phyloP scores from a whole-genome alignment of 345 rosid genomes.

The Physaria fendleri region DNA sequence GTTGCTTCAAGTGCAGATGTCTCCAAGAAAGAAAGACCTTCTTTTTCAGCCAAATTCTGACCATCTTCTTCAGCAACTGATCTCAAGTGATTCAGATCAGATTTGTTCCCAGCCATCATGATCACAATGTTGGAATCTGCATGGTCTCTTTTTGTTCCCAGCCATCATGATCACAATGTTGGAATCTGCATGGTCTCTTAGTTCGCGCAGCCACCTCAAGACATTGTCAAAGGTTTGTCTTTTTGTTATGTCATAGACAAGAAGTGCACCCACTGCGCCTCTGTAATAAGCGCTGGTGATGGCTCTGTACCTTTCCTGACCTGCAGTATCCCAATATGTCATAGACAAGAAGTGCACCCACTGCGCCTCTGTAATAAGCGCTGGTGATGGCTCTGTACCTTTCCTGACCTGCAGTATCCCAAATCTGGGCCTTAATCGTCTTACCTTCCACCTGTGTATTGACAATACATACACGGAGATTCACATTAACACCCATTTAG shows the following conservation, averaged over 20 bases:
- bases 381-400: conserved; percentile 67
- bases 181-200: conserved; percentile 71
- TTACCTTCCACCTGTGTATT: conserved; percentile 63
- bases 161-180: conserved; percentile 81
- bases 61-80: conserved; percentile 59
- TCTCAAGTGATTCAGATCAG: conserved; percentile 63
- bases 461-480: neutral
- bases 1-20: conserved; percentile 70
- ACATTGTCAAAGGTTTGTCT: conserved; percentile 68
- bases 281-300: conserved; percentile 69
- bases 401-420: conserved; percentile 86
- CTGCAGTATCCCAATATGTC: conserved; percentile 81
- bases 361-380: conserved; percentile 77
- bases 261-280: conserved; percentile 78
- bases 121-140: conserved; percentile 77
- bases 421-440: conserved; percentile 77
- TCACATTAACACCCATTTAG: neutral
- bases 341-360: conserved; percentile 72
- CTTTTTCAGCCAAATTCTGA: conserved; percentile 48
- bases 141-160: conserved; percentile 64
- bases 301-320: conserved; percentile 72
- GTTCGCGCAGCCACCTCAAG: conserved; percentile 65
- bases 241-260: conserved; percentile 76
- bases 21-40: conserved; percentile 66
- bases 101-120: conserved; percentile 78